phyloP scores from a whole-genome alignment of 2,329 filamentous ascomycete genomes.

The Aspergillus amoenus region DNA sequence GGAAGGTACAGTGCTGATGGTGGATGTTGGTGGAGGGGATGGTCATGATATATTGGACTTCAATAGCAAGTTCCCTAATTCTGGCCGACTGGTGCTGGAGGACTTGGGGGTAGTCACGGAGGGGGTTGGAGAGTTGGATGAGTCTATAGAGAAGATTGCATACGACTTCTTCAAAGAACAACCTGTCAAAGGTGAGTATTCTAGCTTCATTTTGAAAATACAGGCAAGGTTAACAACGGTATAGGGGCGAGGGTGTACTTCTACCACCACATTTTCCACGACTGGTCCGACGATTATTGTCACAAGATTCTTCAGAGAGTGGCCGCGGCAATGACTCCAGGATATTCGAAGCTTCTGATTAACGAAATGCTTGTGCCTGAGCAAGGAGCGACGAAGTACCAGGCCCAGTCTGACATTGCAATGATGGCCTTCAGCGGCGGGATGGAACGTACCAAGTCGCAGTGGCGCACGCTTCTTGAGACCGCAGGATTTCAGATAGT shows the following conservation, averaged over 20 bases:
- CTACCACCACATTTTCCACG: constrained; percentile 32
- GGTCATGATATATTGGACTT: constrained; percentile 8
- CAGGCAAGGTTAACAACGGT: neutral
- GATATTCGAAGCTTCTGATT: constrained; percentile 8
- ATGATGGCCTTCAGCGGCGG: constrained; percentile 8
- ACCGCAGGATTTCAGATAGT: neutral
- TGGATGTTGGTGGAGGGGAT: constrained; percentile 9
- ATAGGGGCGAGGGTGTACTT: constrained; percentile 15
- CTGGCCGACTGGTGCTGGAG: constrained; percentile 2
- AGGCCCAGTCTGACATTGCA: constrained; percentile 3
- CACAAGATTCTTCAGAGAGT: neutral
- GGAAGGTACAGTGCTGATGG: neutral
- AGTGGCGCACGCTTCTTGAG: constrained; percentile 6
- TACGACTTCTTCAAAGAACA: constrained; percentile 11
- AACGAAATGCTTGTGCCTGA: constrained; percentile 3
- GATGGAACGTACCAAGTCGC: constrained; percentile 4
- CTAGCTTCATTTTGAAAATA: too few species aligned
- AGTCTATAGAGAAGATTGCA: neutral
- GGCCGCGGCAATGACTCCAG: constrained; percentile 1
- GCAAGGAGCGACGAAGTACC: constrained; percentile 2
- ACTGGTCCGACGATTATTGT: constrained; percentile 26
- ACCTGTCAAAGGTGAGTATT: constrained; percentile 1
- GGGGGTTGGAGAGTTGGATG: neutral
- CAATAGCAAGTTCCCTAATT: neutral
- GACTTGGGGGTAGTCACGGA: constrained; percentile 4